Evolutionary conservation across 2,329 filamentous ascomycete genomes (phyloP).

Genomic region (Cytospora leucostoma): DNA sequence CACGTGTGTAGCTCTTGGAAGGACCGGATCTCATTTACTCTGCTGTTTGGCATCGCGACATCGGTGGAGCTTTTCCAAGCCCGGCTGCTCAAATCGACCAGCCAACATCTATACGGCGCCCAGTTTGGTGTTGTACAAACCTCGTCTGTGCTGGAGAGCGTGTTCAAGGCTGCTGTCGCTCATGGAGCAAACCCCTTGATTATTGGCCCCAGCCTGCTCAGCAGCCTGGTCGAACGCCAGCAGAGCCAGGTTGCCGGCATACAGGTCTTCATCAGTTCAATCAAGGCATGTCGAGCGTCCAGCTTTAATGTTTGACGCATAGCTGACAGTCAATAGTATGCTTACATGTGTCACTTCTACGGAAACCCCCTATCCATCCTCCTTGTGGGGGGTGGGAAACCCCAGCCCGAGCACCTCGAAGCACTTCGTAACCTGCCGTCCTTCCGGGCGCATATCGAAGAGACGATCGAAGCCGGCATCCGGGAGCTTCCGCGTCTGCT

Average conservation of each 20-base stretch:
- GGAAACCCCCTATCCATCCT: constrained; percentile 74
- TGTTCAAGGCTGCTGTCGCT: constrained; percentile 68
- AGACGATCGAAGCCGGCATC: constrained; percentile 46
- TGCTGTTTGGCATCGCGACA: constrained; percentile 79
- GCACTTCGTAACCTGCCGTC: constrained; percentile 69
- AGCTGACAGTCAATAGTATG: constrained; percentile 57
- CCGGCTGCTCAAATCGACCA: constrained; percentile 68
- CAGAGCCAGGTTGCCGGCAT: constrained; percentile 76
- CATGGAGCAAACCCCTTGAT: constrained; percentile 57
- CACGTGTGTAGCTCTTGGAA: constrained; percentile 58
- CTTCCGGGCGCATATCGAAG: constrained; percentile 60
- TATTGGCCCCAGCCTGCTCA: constrained; percentile 64
- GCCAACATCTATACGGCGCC: constrained; percentile 66
- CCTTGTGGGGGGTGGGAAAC: constrained; percentile 39
- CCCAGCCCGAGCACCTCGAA: constrained; percentile 65
- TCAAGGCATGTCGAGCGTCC: constrained; percentile 55
- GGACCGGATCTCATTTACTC: constrained; percentile 73
- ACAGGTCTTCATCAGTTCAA: constrained; percentile 67
- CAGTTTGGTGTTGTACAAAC: constrained; percentile 79
- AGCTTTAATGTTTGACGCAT: constrained; percentile 4
- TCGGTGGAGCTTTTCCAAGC: constrained; percentile 79
- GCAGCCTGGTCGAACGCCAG: constrained; percentile 69
- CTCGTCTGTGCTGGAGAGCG: constrained; percentile 68
- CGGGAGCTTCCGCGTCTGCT: constrained; percentile 50
- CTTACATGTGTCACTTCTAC: constrained; percentile 85